Percentiles rank a stretch among this genome's conserved stretches.
Evolutionary conservation across 2,329 filamentous ascomycete genomes (phyloP).

Genomic region (Drechmeria coniospora): DNA sequence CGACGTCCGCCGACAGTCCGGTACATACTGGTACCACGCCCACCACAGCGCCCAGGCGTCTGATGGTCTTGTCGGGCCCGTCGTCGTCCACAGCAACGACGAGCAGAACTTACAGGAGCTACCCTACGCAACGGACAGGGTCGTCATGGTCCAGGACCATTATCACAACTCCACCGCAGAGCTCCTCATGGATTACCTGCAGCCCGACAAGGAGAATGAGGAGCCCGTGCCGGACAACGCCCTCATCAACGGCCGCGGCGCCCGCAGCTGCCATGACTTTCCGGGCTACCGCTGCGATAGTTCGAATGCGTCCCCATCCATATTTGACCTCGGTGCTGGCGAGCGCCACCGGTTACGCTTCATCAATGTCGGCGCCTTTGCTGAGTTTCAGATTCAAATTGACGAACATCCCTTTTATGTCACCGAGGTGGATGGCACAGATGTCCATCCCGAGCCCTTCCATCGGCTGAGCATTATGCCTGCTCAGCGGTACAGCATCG

Average conservation of each 20-base stretch:
- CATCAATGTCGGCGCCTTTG: conserved; percentile 56
- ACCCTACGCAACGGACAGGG: conserved; percentile 30
- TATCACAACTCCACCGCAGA: conserved; percentile 44
- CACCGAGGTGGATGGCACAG: conserved; percentile 56
- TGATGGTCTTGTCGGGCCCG: conserved; percentile 51
- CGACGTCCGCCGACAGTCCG: conserved; percentile 35
- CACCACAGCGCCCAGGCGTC: conserved; percentile 50
- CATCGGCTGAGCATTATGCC: conserved; percentile 50
- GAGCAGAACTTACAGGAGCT: conserved; percentile 16
- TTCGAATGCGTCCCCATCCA: conserved; percentile 19
- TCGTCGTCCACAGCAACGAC: conserved; percentile 47
- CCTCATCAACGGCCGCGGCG: conserved; percentile 41
- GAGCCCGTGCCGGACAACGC: conserved; percentile 52
- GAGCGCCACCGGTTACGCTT: conserved; percentile 50
- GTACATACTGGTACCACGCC: conserved; percentile 47
- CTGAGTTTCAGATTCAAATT: conserved; percentile 55
- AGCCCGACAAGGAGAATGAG: conserved; percentile 35
- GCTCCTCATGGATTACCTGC: conserved; percentile 39
- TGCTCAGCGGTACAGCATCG: conserved; percentile 54
- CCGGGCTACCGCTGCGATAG: conserved; percentile 28
- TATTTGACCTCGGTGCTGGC: conserved; percentile 32
- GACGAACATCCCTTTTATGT: conserved; percentile 50
- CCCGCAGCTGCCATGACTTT: conserved; percentile 19
- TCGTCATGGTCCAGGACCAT: conserved; percentile 57
- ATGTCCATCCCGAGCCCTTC: conserved; percentile 42